Evolutionary conservation across 169 alveolate genomes (phyloP), one percentile per base, ranked within the genome.

Genomic region (Eimeria falciformis): DNA sequence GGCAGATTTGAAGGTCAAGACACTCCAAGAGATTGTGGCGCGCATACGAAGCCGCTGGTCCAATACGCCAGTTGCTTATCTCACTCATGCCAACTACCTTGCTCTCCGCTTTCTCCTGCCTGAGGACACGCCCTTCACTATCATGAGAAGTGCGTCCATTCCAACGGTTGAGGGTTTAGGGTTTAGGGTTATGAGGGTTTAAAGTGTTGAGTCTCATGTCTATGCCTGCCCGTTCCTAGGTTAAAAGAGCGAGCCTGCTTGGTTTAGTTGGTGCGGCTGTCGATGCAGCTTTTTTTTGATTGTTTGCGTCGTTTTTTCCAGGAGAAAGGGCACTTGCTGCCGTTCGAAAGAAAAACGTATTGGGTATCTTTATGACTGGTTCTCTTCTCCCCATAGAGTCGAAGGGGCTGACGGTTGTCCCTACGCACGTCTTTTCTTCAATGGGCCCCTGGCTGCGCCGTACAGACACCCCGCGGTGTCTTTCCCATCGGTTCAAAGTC

Each of bases 391-490:
- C 71, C 33, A 27, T 14, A 58, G 71, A 58, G 21, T 14, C 18
- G 5, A 21, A 5, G 27, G 71, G 27, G 71, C 71, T 58, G 33
- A 7, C 9, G 11, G 71, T 27, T 14, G 29, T 58, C 71, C 9
- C 9, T 14, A n/a, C 71, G 33, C 11, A 58, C 11, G 71, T 58
- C 18, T 58, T 58, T 58, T 58, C 71, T 14, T 58, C 71, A 14
- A 21, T 58, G 71, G 75, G 79, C 17, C 78, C 90, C 56, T 82
- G 78, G 75, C 33, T 82, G n/a, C 62, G 56, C n/a, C 53, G 90
- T 0, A 82, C 90, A 56, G 90, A 82, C 45, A 58, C 78, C 9
- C 21, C 90, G 56, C 75, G 65, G 62, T 82, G 90, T 56, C 62
- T 82, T 29, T 53, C 62, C 45, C 90, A 82, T 43, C 75, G 71